These are phyloP conservation scores for Blumeria graminis DNA, from an alignment of 2,329 filamentous ascomycete genomes.

Conservation along the genomic window DNA sequence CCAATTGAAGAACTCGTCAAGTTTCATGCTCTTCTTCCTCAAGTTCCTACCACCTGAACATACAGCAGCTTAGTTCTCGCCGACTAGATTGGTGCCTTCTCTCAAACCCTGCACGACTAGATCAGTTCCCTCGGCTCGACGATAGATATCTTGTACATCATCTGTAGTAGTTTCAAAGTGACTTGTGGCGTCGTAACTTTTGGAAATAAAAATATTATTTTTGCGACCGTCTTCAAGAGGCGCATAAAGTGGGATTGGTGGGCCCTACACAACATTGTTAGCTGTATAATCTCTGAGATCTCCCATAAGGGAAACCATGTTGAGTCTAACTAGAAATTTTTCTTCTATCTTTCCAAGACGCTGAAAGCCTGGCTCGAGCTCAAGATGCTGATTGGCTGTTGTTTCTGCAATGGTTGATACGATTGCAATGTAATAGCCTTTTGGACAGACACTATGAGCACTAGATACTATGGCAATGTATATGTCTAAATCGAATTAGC, in stretches of 20 bases:
- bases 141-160: constrained; percentile 87
- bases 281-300: neutral
- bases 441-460: constrained; percentile 93
- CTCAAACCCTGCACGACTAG: constrained; percentile 41
- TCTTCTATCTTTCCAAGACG: constrained; percentile 85
- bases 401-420: constrained; percentile 93
- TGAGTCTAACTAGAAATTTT: constrained; percentile 60
- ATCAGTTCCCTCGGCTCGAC: constrained; percentile 44
- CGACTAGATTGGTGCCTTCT: constrained; percentile 41
- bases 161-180: constrained; percentile 88
- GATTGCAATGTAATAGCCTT: constrained; percentile 97
- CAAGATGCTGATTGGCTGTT: constrained; percentile 77
- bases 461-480: constrained; percentile 92
- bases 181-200: constrained; percentile 93
- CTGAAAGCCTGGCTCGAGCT: constrained; percentile 79
- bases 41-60: neutral
- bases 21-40: neutral
- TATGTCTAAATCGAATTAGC: constrained; percentile 35
- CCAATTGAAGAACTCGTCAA: neutral
- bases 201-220: constrained; percentile 92
- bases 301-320: neutral
- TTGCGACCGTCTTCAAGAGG: constrained; percentile 58
- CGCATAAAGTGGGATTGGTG: constrained; percentile 84
- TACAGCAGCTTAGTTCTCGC: constrained; percentile 25
- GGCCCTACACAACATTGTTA: constrained; percentile 23